These are phyloP conservation scores for Aspergillus fructus DNA, from an alignment of 2,329 filamentous ascomycete genomes.

Conservation along the genomic window DNA sequence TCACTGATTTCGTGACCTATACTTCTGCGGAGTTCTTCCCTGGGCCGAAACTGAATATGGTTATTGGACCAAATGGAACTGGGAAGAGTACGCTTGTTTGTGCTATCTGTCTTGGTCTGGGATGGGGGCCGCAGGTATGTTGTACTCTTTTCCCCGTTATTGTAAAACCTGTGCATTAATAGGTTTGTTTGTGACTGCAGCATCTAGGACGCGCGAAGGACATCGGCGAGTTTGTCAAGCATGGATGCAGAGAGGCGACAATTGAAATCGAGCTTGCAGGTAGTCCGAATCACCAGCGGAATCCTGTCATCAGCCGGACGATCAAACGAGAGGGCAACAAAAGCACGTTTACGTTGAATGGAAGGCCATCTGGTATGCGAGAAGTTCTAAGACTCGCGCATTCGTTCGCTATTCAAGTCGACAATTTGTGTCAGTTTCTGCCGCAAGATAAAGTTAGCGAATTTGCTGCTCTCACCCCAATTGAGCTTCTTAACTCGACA, in stretches of 20 bases:
- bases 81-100: conserved; percentile 97
- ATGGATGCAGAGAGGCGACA: conserved; percentile 71
- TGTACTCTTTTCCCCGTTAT: neutral
- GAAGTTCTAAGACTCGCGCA: conserved; percentile 66
- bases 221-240: conserved; percentile 88
- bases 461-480: conserved; percentile 78
- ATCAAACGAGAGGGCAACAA: conserved; percentile 83
- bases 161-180: neutral
- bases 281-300: conserved; percentile 54
- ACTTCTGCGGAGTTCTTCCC: conserved; percentile 86
- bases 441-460: conserved; percentile 95
- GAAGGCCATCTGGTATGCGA: conserved; percentile 59
- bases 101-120: conserved; percentile 89
- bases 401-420: conserved; percentile 84
- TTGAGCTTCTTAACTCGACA: conserved; percentile 81
- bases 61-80: conserved; percentile 97
- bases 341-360: conserved; percentile 75
- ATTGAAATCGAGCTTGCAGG: conserved; percentile 90
- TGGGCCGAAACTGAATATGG: conserved; percentile 94
- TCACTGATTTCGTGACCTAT: conserved; percentile 93
- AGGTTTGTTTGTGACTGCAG: conserved; percentile 29
- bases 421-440: conserved; percentile 96
- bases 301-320: conserved; percentile 71
- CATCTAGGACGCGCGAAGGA: conserved; percentile 83
- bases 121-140: conserved; percentile 68